phyloP scores from a whole-genome alignment of 129 eudicot genomes.

The Calendula officinalis region DNA sequence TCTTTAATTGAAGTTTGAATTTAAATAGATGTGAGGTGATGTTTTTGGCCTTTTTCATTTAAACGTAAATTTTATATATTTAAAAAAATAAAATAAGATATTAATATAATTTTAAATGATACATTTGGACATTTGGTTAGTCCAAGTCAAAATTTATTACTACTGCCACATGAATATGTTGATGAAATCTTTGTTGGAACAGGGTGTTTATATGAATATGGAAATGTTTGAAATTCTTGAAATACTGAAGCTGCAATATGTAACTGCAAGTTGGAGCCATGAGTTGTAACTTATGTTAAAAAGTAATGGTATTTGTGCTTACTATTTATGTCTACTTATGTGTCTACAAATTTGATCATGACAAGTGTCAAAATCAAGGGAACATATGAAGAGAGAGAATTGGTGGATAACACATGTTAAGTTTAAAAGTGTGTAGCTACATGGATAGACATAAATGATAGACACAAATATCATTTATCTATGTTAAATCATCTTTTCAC shows the following conservation, averaged over 20 bases:
- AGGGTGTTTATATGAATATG: not conserved
- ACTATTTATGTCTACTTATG: too few species aligned
- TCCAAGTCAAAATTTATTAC: slow-evolving; percentile 25
- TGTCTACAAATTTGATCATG: too few species aligned
- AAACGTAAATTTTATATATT: not conserved
- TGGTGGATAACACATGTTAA: too few species aligned
- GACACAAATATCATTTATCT: too few species aligned
- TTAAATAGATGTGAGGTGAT: slow-evolving; percentile 15
- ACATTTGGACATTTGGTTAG: slow-evolving; percentile 10
- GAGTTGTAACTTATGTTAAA: too few species aligned
- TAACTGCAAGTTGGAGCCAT: too few species aligned
- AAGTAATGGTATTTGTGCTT: too few species aligned
- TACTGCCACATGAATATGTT: slow-evolving; percentile 14
- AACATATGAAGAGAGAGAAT: too few species aligned
- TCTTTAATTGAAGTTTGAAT: slow-evolving; percentile 28
- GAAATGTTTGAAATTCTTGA: not conserved
- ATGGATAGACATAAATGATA: too few species aligned
- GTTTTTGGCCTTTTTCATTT: slow-evolving; percentile 7
- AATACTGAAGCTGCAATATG: not conserved
- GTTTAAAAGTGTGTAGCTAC: too few species aligned
- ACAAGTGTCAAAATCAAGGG: too few species aligned
- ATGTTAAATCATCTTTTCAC: too few species aligned
- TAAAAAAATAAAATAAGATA: not conserved
- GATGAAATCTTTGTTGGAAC: slow-evolving; percentile 8
- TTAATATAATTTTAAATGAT: slow-evolving; percentile 1